Base-by-base conservation (phyloP, 495 filamentous ascomycete genomes). In the Penicillium steckii region DNA sequence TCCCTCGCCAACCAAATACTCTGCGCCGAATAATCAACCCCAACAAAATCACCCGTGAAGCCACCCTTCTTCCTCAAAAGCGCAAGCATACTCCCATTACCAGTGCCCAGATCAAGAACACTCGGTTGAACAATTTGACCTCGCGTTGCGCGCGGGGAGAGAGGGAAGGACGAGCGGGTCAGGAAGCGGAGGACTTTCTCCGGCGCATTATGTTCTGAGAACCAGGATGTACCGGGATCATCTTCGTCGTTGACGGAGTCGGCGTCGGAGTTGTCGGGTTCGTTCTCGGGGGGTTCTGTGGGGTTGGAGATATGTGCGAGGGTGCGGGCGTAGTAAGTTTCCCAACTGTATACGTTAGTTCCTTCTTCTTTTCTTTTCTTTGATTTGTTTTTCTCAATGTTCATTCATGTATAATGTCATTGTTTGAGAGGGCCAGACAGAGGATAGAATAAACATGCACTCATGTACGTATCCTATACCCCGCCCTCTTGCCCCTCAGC, bases 81-180 rank as follows among this genome's bases (percentile, higher is more conserved):
- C 53, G 94, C 92, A 3, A 97, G 75, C 61, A 97, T 80, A 60
- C 90, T 87, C 1, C 94, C 94, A 71, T 97, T 98, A 0, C 94
- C 94, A 0, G 90, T 96, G 1, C 94, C 94, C 0, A 97, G 73
- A 54, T 87, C 84, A 0, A 97, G 77, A 44, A 96, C 83, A 2
- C 56, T 71, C 0, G 72, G 66, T 19, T 65, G 60, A 6, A 44
- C 26, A 12, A 65, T 53, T 6, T 50, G 32, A 6, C 42, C 42
- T 38, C 18, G 52, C 32, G 61, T 64, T 26, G 64, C 65, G n/a
- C 56, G 53, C n/a, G 66, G 64, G 27, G 70, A 41, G 18, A 75
- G 61, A 7, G 73, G 68, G 46, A 79, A 72, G 2, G 64, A 55
- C 26, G 58, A 56, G 6, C 60, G 54, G 15, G 68, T 71, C 17